These are phyloP conservation scores for Nemania serpens DNA, from an alignment of 2,329 filamentous ascomycete genomes.

Conservation along the genomic window DNA sequence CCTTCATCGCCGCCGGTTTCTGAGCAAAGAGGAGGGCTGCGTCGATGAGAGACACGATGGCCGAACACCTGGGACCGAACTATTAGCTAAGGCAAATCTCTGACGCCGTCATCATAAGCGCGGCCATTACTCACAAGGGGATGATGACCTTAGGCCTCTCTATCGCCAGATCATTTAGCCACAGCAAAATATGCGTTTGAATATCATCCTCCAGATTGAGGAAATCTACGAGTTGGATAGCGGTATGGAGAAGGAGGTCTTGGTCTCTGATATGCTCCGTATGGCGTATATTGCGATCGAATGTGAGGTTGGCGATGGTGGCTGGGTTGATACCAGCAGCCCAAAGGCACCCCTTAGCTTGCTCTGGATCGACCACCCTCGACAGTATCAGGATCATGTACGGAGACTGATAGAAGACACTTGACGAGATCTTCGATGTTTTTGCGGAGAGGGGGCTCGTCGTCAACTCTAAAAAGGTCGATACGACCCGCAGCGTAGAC, in stretches of 20 bases:
- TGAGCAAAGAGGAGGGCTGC: conserved; percentile 67
- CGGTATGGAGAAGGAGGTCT: conserved; percentile 65
- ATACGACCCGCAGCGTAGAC: conserved; percentile 63
- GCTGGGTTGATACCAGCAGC: conserved; percentile 58
- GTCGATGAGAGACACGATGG: conserved; percentile 63
- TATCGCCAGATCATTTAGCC: conserved; percentile 62
- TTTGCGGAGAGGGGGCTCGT: conserved; percentile 43
- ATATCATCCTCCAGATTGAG: conserved; percentile 65
- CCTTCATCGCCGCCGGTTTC: conserved; percentile 61
- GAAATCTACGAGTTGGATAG: conserved; percentile 69
- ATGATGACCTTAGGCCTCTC: conserved; percentile 61
- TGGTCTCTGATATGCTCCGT: conserved; percentile 59
- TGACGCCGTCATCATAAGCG: background rate
- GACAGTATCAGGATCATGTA: conserved; percentile 66
- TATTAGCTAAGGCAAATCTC: conserved; percentile 24
- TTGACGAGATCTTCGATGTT: conserved; percentile 38
- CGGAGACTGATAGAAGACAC: conserved; percentile 52
- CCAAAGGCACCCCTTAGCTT: conserved; percentile 67
- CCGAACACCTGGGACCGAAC: conserved; percentile 52
- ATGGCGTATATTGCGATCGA: conserved; percentile 50
- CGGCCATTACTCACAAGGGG: conserved; percentile 55
- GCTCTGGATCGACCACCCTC: conserved; percentile 60
- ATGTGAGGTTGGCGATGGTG: conserved; percentile 46
- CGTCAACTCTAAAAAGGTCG: conserved; percentile 63
- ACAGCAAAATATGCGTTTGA: conserved; percentile 62